A percentile compares a stretch with the other conserved stretches of the same genome.
These are phyloP conservation scores for Luffa acutangula DNA, from an alignment of 306 rosid species.

Conservation along the genomic window DNA sequence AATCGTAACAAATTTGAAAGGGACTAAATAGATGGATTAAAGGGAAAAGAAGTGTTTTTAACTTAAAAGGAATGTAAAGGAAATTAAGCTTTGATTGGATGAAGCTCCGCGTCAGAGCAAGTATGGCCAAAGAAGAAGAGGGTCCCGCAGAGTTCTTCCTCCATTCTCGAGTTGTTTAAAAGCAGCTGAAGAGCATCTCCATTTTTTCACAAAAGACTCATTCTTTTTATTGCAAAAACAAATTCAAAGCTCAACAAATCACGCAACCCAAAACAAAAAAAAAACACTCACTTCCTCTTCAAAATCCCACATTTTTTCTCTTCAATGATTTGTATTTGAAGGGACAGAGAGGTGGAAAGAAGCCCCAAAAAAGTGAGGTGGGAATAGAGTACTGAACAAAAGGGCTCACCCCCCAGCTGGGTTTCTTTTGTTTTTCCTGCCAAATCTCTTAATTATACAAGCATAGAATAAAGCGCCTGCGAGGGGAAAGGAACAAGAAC, in stretches of 20 bases:
- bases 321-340: conserved; percentile 11
- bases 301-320: conserved; percentile 6
- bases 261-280: neutral
- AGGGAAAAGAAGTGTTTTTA: too few relatives aligned
- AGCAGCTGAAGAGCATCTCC: conserved; percentile 48
- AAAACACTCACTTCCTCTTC: neutral
- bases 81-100: conserved; percentile 11
- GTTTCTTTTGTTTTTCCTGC: conserved; percentile 23
- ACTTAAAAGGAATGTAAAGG: neutral
- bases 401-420: conserved; percentile 23
- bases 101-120: conserved; percentile 12
- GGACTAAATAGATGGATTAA: too few relatives aligned
- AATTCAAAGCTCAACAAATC: neutral
- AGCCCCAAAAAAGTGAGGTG: neutral
- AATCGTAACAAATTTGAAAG: too few relatives aligned
- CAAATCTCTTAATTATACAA: conserved; percentile 14
- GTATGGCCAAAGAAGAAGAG: conserved; percentile 19
- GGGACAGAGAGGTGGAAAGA: neutral
- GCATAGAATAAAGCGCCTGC: conserved; percentile 52
- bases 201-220: conserved; percentile 6
- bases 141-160: conserved; percentile 26
- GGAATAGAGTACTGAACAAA: neutral
- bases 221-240: neutral
- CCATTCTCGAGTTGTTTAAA: conserved; percentile 29
- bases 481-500: conserved; percentile 13